Conservation (phyloP, 1,139 yeast species). For the Candida sanyaensis region DNA sequence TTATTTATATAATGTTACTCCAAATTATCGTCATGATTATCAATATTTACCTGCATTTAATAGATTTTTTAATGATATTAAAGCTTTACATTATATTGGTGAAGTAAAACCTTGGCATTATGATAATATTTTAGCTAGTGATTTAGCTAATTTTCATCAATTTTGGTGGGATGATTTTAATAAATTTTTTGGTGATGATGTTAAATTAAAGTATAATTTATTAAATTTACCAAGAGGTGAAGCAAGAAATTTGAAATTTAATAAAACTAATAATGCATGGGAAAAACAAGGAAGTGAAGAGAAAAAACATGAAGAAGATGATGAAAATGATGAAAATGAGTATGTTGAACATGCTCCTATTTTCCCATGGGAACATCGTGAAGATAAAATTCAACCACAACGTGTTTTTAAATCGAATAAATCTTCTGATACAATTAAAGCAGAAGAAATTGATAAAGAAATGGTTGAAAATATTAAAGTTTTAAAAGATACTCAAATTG, state of each 20-base stretch:
- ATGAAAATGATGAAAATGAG: constrained; percentile 1
- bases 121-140: constrained; percentile 17
- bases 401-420: constrained; percentile 18
- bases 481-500: constrained; percentile 9
- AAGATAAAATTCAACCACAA: constrained; percentile 13
- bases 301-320: neutral
- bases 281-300: constrained; percentile 15
- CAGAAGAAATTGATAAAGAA: constrained; percentile 11
- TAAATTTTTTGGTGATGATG: constrained; percentile 19
- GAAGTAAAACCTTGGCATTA: constrained; percentile 31
- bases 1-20: constrained; percentile 32
- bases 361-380: constrained; percentile 49
- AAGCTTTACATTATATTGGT: constrained; percentile 32
- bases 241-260: constrained; percentile 34
- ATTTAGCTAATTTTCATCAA: constrained; percentile 25
- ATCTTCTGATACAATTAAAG: constrained; percentile 33
- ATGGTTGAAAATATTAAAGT: constrained; percentile 12
- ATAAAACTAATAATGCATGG: constrained; percentile 30
- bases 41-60: constrained; percentile 34
- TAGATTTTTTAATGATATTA: constrained; percentile 29
- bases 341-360: constrained; percentile 20
- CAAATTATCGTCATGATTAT: constrained; percentile 28
- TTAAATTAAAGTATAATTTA: constrained; percentile 16
- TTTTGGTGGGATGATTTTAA: constrained; percentile 42
- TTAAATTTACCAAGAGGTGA: constrained; percentile 31